Evolutionary conservation across 352 stramenopile genomes (phyloP).

Genomic region (Pythium angustatum): DNA sequence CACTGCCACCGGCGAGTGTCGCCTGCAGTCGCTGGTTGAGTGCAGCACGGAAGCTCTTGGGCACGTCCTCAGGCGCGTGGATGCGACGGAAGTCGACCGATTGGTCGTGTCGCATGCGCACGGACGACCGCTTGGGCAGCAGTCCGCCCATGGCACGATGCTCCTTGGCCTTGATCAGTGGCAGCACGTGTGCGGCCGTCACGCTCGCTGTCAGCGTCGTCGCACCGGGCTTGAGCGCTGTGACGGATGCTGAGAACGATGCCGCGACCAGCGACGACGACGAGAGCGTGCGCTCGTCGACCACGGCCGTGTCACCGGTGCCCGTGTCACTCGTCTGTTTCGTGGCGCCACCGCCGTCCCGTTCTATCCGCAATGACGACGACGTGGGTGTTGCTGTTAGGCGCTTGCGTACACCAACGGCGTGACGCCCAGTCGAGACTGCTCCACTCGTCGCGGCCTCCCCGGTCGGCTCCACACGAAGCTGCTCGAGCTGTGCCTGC

Average conservation of each 20-base stretch:
- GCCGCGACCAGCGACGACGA: background rate
- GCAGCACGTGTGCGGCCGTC: constrained; percentile 43
- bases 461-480: background rate
- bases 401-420: constrained; percentile 8
- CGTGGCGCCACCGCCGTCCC: no score
- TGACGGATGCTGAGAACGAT: background rate
- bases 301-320: background rate
- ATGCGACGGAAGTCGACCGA: constrained; percentile 68
- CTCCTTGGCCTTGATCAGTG: constrained; percentile 55
- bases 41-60: constrained; percentile 68
- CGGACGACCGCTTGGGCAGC: constrained; percentile 62
- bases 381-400: constrained; percentile 6
- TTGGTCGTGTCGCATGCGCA: constrained; percentile 63
- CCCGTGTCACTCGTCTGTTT: no score
- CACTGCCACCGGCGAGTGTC: background rate
- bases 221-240: background rate
- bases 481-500: constrained; percentile 18
- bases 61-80: constrained; percentile 70
- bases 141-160: constrained; percentile 66
- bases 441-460: background rate
- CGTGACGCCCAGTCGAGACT: background rate
- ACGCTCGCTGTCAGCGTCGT: constrained; percentile 39
- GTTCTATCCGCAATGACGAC: constrained; percentile 1
- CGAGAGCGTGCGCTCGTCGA: background rate
- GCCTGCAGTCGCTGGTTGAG: constrained; percentile 42